Base-by-base conservation (phyloP, 352 stramenopile genomes). In the Ophiocytium majus region DNA sequence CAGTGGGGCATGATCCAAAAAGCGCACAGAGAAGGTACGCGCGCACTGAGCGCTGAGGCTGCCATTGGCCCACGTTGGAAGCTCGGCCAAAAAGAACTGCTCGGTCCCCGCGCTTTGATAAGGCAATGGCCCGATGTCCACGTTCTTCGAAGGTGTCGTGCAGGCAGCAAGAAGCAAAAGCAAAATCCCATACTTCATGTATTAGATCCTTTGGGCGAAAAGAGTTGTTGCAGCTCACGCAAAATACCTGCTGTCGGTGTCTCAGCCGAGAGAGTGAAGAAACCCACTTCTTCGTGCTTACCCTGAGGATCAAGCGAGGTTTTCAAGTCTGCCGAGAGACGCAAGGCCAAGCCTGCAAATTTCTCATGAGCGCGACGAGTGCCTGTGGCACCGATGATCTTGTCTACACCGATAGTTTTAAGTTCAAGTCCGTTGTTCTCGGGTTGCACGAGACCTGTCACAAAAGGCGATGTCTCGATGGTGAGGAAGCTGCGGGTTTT, bases 81-180 rank as follows among this genome's bases (percentile, higher is more conserved):
- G 57, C 57, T 71, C 57, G 19, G 57, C 19, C 57, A 71, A 71
- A 28, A 71, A 71, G 28, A 71, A 71, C 28, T 71, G 57, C 28
- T 71, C 57, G 19, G 28, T 28, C 23, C 57, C 57, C 19, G 57
- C 23, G 28, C 19, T 71, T 28, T 28, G 57, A 28, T 71, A 71
- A 23, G 57, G 23, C 19, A 28, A 23, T 23, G 23, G 19, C 28
- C 28, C 57, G 57, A 71, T 71, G 57, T 71, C 57, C 28, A 23
- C 28, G 19, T 71, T 71, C 57, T 23, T n/a, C n/a, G n/a, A n/a
- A n/a, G n/a, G n/a, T n/a, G n/a, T n/a, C n/a, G n/a, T n/a, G n/a
- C n/a, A n/a, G n/a, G n/a, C n/a, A n/a, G n/a, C n/a, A n/a, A n/a
- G n/a, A n/a, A n/a, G n/a, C n/a, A n/a, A n/a, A n/a, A n/a, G n/a